Evolutionary conservation across 768 basidiomycete genomes (phyloP).

Genomic region (Mycena sanguinolenta): DNA sequence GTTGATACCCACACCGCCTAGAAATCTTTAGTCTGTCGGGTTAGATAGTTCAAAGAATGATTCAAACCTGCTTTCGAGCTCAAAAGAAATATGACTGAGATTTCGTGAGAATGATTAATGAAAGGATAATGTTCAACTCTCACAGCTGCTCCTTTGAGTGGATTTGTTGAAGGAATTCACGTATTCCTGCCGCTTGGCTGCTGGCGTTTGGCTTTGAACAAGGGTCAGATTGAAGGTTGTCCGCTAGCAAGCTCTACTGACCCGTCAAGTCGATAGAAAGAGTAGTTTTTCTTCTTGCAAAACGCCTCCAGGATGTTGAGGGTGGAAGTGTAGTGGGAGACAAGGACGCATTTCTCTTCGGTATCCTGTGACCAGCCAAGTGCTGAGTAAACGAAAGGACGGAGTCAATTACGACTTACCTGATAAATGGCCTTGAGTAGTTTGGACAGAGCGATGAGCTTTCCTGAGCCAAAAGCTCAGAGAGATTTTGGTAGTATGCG

Average conservation of each 20-base stretch:
- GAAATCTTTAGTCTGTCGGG: neutral
- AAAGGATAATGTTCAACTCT: constrained; percentile 40
- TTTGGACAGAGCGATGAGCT: constrained; percentile 75
- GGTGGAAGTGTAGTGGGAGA: constrained; percentile 97
- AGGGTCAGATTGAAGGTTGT: constrained; percentile 8
- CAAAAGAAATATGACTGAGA: constrained; percentile 86
- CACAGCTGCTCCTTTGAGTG: constrained; percentile 79
- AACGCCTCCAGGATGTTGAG: constrained; percentile 92
- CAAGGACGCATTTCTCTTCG: constrained; percentile 94
- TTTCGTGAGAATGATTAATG: neutral
- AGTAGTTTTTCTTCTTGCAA: constrained; percentile 82
- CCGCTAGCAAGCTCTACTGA: constrained; percentile 46
- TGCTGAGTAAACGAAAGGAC: neutral
- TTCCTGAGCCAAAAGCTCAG: constrained; percentile 63
- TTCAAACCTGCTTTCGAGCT: constrained; percentile 85
- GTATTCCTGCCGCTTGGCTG: constrained; percentile 84
- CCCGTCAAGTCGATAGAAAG: constrained; percentile 91
- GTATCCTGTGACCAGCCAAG: constrained; percentile 63
- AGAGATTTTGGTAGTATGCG: neutral
- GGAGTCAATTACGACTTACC: constrained; percentile 49
- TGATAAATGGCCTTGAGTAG: constrained; percentile 73
- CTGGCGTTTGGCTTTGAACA: constrained; percentile 75
- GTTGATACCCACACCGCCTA: constrained; percentile 94
- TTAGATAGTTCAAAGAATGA: neutral
- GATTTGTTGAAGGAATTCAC: constrained; percentile 92